Evolutionary conservation across 306 rosid genomes (phyloP).

Genomic region (Lotus japonicus): DNA sequence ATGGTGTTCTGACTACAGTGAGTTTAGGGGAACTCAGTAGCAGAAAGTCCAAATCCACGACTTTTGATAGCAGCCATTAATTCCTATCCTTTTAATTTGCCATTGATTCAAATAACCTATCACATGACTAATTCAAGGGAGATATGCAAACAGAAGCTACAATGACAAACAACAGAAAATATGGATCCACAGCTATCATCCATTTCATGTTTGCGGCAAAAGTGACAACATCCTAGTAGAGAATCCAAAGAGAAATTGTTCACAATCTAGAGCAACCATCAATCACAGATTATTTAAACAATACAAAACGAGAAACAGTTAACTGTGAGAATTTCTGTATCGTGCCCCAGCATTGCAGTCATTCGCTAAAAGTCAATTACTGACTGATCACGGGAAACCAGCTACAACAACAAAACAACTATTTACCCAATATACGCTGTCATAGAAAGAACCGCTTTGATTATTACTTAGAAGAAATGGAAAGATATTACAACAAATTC

Average conservation of each 20-base stretch:
- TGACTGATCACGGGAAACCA: slow-evolving; percentile 16
- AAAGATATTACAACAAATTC: slow-evolving; percentile 30
- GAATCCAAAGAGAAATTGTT: slow-evolving; percentile 19
- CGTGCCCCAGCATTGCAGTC: not conserved
- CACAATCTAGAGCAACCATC: slow-evolving; percentile 9
- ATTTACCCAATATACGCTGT: slow-evolving; percentile 12
- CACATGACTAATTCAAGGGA: not conserved
- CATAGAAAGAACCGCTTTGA: slow-evolving; percentile 21
- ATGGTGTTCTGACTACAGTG: too few species aligned
- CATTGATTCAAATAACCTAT: not conserved
- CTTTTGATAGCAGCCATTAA: not conserved
- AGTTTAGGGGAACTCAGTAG: too few species aligned
- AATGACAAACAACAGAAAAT: not conserved
- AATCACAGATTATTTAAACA: not conserved
- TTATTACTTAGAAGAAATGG: slow-evolving; percentile 25
- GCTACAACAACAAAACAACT: not conserved
- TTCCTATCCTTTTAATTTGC: not conserved
- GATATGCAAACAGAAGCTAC: too few species aligned
- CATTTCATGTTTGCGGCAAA: slow-evolving; percentile 6
- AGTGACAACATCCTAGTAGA: slow-evolving; percentile 3
- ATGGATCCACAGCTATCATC: slow-evolving; percentile 1
- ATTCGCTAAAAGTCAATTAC: not conserved
- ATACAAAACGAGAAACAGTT: not conserved
- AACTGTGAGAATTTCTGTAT: not conserved
- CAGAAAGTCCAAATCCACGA: too few species aligned